phyloP scores from a whole-genome alignment of 2,329 filamentous ascomycete species.

The Botrytis fragariae region DNA sequence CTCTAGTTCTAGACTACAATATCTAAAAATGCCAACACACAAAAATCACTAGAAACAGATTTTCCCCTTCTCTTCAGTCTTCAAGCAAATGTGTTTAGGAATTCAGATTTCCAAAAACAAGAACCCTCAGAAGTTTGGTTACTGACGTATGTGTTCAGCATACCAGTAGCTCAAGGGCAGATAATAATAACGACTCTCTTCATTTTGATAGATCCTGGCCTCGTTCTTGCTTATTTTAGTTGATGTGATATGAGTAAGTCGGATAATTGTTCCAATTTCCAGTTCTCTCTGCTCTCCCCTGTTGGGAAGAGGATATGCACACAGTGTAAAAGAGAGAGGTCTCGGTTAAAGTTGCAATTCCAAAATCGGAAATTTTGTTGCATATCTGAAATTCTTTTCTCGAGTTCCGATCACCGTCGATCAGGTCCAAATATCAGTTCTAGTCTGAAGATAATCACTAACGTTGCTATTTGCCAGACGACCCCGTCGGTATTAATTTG shows the following conservation, averaged over 20 bases:
- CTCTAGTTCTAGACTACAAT: no score
- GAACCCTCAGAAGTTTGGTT: no score
- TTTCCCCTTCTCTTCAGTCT: not conserved
- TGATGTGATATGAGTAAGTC: not conserved
- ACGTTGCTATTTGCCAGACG: rapidly evolving
- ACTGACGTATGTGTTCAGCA: no score
- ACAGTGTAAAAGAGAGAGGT: not conserved
- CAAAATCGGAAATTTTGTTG: not conserved
- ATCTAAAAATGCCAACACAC: no score
- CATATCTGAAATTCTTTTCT: not conserved
- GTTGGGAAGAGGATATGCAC: not conserved
- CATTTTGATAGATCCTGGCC: not conserved
- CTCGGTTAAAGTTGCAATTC: not conserved
- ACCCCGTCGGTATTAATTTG: not conserved
- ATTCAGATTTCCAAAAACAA: not conserved
- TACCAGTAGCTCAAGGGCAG: not conserved
- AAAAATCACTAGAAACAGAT: not conserved
- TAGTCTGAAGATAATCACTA: not conserved
- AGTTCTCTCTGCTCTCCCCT: not conserved
- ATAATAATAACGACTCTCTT: not conserved
- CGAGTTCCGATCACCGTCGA: not conserved
- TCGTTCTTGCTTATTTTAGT: not conserved
- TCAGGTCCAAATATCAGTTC: not conserved
- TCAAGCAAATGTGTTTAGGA: not conserved
- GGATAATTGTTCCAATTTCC: not conserved